phyloP scores from a whole-genome alignment of 495 filamentous ascomycete genomes.

The Arthonia radiata region DNA sequence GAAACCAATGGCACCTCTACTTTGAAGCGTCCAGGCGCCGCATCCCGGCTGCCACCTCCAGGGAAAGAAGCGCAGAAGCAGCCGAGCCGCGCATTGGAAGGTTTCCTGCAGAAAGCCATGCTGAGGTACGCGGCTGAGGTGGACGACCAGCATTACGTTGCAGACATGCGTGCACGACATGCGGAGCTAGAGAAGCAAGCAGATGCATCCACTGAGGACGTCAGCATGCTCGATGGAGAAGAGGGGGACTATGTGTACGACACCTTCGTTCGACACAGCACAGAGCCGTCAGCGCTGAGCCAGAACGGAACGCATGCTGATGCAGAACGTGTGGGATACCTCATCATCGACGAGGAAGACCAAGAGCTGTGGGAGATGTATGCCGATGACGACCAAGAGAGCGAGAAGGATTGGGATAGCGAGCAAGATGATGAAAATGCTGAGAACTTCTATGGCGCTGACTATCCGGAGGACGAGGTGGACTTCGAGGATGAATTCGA shows the following conservation, averaged over 20 bases:
- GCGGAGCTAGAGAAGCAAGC: too few relatives aligned
- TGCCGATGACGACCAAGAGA: constrained; percentile 23
- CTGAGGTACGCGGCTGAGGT: too few relatives aligned
- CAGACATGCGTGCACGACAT: too few relatives aligned
- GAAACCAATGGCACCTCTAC: too few relatives aligned
- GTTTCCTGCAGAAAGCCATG: too few relatives aligned
- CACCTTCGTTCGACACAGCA: constrained; percentile 27
- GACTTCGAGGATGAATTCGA: constrained; percentile 30
- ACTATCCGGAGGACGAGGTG: constrained; percentile 43
- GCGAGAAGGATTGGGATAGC: constrained; percentile 28
- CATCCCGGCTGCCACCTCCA: too few relatives aligned
- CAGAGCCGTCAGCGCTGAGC: constrained; percentile 2
- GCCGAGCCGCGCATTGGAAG: too few relatives aligned
- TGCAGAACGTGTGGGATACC: constrained; percentile 23
- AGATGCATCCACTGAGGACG: too few relatives aligned
- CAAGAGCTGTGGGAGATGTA: constrained; percentile 31
- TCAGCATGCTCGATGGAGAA: too few relatives aligned
- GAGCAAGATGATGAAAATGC: constrained; percentile 40
- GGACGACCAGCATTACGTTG: too few relatives aligned
- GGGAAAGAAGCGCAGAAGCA: too few relatives aligned
- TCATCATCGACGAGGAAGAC: constrained; percentile 33
- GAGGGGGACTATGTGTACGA: constrained; percentile 40
- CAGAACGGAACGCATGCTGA: constrained; percentile 9
- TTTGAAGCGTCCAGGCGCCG: too few relatives aligned
- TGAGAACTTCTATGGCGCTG: constrained; percentile 38